Conservation (phyloP, 352 stramenopile species). For the Phytophthora foliorum region DNA sequence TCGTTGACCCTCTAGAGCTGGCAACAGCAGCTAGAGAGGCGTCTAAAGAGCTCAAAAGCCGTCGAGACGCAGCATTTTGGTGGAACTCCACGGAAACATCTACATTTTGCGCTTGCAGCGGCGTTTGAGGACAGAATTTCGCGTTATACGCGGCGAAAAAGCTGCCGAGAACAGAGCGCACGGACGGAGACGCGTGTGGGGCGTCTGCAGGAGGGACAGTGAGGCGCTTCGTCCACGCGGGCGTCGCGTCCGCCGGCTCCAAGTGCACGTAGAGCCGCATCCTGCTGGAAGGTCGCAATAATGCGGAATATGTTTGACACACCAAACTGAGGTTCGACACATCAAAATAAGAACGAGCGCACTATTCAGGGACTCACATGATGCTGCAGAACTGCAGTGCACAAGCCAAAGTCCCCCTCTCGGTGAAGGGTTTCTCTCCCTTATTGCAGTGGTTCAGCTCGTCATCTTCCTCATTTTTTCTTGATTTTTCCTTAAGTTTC, state of each 20-base stretch:
- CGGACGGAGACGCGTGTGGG: constrained; percentile 25
- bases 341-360: constrained; percentile 4
- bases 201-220: constrained; percentile 38
- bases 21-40: constrained; percentile 23
- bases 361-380: too few relatives aligned
- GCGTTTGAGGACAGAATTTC: constrained; percentile 49
- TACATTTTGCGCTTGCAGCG: constrained; percentile 39
- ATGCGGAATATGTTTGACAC: constrained; percentile 9
- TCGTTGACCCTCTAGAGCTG: background rate
- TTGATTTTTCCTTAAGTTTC: constrained; percentile 35
- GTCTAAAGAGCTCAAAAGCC: constrained; percentile 31
- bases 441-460: constrained; percentile 2
- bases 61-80: constrained; percentile 34
- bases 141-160: constrained; percentile 51
- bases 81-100: constrained; percentile 55
- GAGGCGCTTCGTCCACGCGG: constrained; percentile 68
- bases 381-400: too few relatives aligned
- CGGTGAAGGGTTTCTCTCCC: too few relatives aligned
- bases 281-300: constrained; percentile 4
- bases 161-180: constrained; percentile 49
- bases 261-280: constrained; percentile 82
- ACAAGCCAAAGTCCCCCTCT: too few relatives aligned
- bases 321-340: background rate
- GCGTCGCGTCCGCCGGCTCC: constrained; percentile 38
- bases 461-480: constrained; percentile 32